Evolutionary conservation across 805 yeast genomes (phyloP), one percentile per base, ranked within the genome.

Genomic region (Candida arabinofermentans): DNA sequence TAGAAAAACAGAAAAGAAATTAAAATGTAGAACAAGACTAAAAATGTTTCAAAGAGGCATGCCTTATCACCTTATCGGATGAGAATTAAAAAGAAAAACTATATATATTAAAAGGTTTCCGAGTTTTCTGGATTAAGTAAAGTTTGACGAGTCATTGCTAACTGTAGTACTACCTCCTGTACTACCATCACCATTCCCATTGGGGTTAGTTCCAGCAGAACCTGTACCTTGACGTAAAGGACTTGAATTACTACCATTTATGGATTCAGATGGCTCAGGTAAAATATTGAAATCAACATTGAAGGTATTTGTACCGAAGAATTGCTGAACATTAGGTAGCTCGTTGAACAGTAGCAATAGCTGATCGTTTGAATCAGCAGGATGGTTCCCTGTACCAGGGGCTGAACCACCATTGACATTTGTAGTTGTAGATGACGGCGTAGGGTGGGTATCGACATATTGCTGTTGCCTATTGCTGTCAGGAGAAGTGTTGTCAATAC

Each of bases 251-350:
- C 18, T 18, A 16, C 19, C 30, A 14, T 24, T 17, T 22, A 30
- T 31, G 22, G 13, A 27, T 29, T 37, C 22, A 22, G 30, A 8
- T 12, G 37, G 27, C 7, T 22, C 34, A n/a, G 30, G 24, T 9
- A 39, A 17, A 8, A 29, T 7, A 23, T 39, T 39, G 24, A 39
- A 39, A 33, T 39, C 41, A n/a, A 39, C 37, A 19, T 39, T 39
- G 34, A 39, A 33, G 4, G 27, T 23, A 26, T 33, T 33, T 3
- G 41, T 14, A 19, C 41, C 41, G 21, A 50, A 48, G 24, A 50
- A 50, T 23, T 50, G 52, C 27, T 48, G 49, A 4, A 50, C 44
- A 24, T 44, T 43, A 13, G 54, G 54, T 9, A 50, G 29, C 24
- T 50, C 54, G 26, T 50, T 48, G 33, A 50, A 48, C 27, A 50